These are phyloP conservation scores for Linum usitatissimum DNA, from an alignment of 345 rosid genomes.

Conservation along the genomic window DNA sequence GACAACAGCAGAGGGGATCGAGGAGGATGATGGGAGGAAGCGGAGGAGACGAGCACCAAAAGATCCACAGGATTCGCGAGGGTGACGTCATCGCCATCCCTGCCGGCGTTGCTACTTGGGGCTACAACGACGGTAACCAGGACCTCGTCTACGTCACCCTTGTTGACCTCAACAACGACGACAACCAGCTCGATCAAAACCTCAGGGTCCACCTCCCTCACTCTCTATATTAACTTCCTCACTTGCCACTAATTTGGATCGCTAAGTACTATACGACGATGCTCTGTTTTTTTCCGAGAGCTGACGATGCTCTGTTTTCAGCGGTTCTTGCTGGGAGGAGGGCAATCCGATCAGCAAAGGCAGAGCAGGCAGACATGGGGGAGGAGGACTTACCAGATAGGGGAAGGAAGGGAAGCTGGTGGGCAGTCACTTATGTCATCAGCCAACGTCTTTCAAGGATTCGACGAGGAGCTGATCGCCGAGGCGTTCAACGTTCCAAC, in stretches of 20 bases:
- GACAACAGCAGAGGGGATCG: background rate
- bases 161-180: constrained; percentile 16
- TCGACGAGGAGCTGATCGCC: constrained; percentile 21
- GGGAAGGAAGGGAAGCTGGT: background rate
- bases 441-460: constrained; percentile 19
- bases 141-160: constrained; percentile 23
- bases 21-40: constrained; percentile 1
- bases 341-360: background rate
- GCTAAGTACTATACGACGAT: too few species aligned
- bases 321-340: constrained; percentile 25
- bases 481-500: constrained; percentile 22
- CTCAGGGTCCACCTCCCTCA: background rate
- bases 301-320: background rate
- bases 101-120: constrained; percentile 23
- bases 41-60: constrained; percentile 28
- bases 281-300: too few species aligned
- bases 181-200: constrained; percentile 27
- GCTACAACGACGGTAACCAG: constrained; percentile 26
- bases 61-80: constrained; percentile 17
- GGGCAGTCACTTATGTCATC: constrained; percentile 3
- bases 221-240: background rate
- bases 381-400: background rate
- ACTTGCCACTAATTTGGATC: background rate
- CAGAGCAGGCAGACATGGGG: background rate
- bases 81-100: constrained; percentile 32